Base-by-base conservation (phyloP, 805 yeast species). In the Cyberlindnera lachancei region DNA sequence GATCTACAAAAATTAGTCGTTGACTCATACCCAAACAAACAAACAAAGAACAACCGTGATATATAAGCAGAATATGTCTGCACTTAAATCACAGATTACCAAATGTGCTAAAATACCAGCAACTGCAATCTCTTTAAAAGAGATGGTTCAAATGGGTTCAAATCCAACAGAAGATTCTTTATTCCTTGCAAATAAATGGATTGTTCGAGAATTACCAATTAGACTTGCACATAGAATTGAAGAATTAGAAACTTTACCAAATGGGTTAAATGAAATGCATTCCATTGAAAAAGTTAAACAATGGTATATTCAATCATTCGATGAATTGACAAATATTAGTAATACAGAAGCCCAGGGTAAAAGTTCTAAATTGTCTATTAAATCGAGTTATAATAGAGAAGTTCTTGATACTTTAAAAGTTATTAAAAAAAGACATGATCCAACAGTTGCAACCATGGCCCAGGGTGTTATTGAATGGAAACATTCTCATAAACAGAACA, bases 381-480 rank as follows among this genome's bases (percentile, higher is more conserved):
- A 82, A 21, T 70, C 71, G 44, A 73, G 72, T 38, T 87, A 79
- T 58, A 87, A 82, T 55, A 70, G 70, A 47, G 42, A 54, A 11
- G 90, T 85, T 9, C 73, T 77, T 27, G 77, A 77, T 25, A 64
- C 82, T 0, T 63, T 86, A 38, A 69, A 73, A 31, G 73, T 68
- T 39, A 86, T 86, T 56, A 87, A 86, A 52, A 73, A 70, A 42
- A 65, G 95, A 21, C 96, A 86, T 55, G 95, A 87, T 56, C 94
- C 95, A 7, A 88, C 94, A 0, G 95, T 87, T 13, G 79, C 94
- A 12, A 85, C 95, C 0, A 79, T 87, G 50, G 95, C 95, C 1
- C 85, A 84, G 44, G 96, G 95, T 22, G 94, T 87, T 7, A 79
- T 80, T 47, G 94, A 85, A 54, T 87, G 95, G 94, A 86, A 86